Evolutionary conservation across 2,329 filamentous ascomycete species (phyloP).

Genomic region (Diaporthe sp.): DNA sequence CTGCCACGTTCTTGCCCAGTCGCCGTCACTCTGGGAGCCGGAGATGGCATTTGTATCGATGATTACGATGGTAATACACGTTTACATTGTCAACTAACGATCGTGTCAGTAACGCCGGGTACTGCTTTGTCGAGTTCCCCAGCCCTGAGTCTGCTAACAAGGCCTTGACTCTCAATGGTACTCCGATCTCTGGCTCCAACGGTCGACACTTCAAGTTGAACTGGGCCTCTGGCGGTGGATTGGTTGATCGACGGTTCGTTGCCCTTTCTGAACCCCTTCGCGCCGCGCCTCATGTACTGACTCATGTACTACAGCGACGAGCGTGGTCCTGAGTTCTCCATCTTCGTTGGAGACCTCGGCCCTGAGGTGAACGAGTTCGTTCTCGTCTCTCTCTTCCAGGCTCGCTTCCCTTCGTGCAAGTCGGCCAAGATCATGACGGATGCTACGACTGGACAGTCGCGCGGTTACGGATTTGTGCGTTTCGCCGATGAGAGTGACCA

Average conservation of each 20-base stretch:
- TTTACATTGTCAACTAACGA: slow-evolving; percentile 36
- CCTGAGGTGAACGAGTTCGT: slow-evolving; percentile 99
- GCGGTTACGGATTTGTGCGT: slow-evolving; percentile 97
- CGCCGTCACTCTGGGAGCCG: not conserved
- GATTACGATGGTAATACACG: not conserved
- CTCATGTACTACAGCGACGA: slow-evolving; percentile 75
- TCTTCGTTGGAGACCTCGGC: slow-evolving; percentile 97
- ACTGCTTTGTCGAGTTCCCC: slow-evolving; percentile 87
- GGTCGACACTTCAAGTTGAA: slow-evolving; percentile 97
- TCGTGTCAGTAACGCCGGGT: slow-evolving; percentile 84
- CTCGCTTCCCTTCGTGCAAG: slow-evolving; percentile 96
- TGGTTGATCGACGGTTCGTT: slow-evolving; percentile 88
- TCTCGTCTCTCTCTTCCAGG: slow-evolving; percentile 95
- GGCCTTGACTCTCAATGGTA: slow-evolving; percentile 90
- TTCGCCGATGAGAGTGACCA: slow-evolving; percentile 97
- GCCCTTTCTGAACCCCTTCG: slow-evolving; percentile 19
- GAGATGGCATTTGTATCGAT: too few relatives aligned
- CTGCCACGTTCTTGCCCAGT: not conserved
- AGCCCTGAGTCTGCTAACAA: slow-evolving; percentile 87
- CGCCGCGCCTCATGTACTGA: slow-evolving; percentile 15
- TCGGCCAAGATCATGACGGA: slow-evolving; percentile 99
- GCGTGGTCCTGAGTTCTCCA: slow-evolving; percentile 94
- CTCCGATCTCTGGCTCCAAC: slow-evolving; percentile 86
- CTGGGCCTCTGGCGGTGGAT: slow-evolving; percentile 96
- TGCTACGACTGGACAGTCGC: slow-evolving; percentile 95